phyloP scores from a whole-genome alignment of 257 asterid genomes.

The Anisodus acutangulus region DNA sequence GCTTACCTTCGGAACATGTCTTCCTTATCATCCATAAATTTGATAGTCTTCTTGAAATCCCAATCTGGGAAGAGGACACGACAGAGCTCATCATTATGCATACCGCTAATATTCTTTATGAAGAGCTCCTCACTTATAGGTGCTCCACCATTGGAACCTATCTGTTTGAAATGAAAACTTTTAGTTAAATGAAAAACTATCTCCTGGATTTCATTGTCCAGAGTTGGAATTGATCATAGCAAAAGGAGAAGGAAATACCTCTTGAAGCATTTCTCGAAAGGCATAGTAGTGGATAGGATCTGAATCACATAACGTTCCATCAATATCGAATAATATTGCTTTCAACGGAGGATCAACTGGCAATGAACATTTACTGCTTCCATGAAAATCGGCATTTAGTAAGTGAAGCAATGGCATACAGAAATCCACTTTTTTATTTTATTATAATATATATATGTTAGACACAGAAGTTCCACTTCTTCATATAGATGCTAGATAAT shows the following conservation, averaged over 20 bases:
- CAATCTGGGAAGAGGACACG: slow-evolving; percentile 70
- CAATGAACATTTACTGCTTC: slow-evolving; percentile 46
- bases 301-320: slow-evolving; percentile 83
- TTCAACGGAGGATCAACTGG: slow-evolving; percentile 72
- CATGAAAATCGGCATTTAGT: slow-evolving; percentile 28
- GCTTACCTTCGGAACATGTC: slow-evolving; percentile 72
- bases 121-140: slow-evolving; percentile 79
- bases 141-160: slow-evolving; percentile 74
- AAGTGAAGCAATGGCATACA: slow-evolving; percentile 25
- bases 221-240: neutral
- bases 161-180: slow-evolving; percentile 39
- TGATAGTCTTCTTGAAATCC: slow-evolving; percentile 59
- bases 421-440: neutral
- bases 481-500: neutral
- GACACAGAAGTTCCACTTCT: neutral
- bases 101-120: slow-evolving; percentile 64
- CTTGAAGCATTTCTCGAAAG: slow-evolving; percentile 88
- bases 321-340: slow-evolving; percentile 79
- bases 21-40: slow-evolving; percentile 75
- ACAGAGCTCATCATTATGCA: slow-evolving; percentile 77
- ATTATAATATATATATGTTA: neutral
- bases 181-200: neutral
- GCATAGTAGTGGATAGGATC: slow-evolving; percentile 84
- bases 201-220: neutral
- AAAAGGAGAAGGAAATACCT: slow-evolving; percentile 40